Evolutionary conservation across 75 land plant species (phyloP), one percentile per base, ranked within the genome.

Genomic region (Picea sitchensis): DNA sequence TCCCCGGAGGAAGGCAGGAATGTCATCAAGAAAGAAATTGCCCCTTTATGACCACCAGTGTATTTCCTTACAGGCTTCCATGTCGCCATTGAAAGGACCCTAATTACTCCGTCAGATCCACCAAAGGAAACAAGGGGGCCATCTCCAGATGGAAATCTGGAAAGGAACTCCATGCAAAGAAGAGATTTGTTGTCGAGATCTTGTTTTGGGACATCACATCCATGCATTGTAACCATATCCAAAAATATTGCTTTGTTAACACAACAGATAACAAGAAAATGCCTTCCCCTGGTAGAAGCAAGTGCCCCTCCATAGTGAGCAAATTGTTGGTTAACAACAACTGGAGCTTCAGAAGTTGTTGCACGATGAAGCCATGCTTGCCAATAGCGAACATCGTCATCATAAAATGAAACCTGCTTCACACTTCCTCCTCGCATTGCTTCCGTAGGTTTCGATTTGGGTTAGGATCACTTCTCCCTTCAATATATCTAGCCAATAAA

Each of bases 351-450:
- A 60, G 92, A 95, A 80, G 95, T 94, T 78, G 97, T 95, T 80
- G 89, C 79, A 0, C 99, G 94, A 69, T 88, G 91, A n/a, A 90
- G 84, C 96, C 96, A 97, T 73, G 89, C 88, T 86, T 95, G 99
- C 99, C 98, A 97, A 86, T 87, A 97, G 20, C 96, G 91, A 21
- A 95, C 98, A 83, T 97, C 99, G 77, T 97, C 99, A 82, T 97
- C 99, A 79, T 91, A 97, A 82, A 97, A 97, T 73, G 80, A n/a
- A n/a, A n/a, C n/a, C n/a, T n/a, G n/a, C n/a, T n/a, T 86, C 84
- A 92, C 98, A n/a, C 98, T 93, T 73, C 98, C 98, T 59, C 98
- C 98, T 47, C 92, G 87, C 7, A 95, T 95, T 60, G 94, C 93
- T 79, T 95, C 96, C 30, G 96, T 87, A n/a, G 91, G 90, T 58